A percentile compares a stretch with the other conserved stretches of the same genome.
Conservation (phyloP, 116 monocot genomes). For the Zostera marina region DNA sequence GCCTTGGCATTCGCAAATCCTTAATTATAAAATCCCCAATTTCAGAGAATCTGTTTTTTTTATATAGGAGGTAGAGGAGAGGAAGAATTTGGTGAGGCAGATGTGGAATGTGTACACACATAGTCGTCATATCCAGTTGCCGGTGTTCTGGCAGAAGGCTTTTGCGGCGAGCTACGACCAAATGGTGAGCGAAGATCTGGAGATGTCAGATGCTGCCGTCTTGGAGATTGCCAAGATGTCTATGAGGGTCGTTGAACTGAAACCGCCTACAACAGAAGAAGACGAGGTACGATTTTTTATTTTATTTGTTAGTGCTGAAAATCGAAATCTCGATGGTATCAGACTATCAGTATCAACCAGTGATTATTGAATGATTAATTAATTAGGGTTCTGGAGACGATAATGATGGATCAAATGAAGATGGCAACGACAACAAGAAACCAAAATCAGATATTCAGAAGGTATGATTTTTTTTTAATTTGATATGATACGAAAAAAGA, state of each 20-base stretch:
- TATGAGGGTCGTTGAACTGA: conserved; percentile 38
- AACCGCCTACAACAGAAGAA: conserved; percentile 15
- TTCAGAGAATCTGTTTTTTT: not conserved
- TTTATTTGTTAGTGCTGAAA: not conserved
- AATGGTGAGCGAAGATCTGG: conserved; percentile 41
- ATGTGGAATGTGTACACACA: conserved; percentile 76
- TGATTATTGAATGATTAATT: too few species aligned
- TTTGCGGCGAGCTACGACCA: conserved; percentile 79
- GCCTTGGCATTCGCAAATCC: not conserved
- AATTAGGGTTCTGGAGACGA: too few species aligned
- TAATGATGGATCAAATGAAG: too few species aligned
- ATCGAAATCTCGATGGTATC: too few species aligned
- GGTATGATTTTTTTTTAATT: too few species aligned
- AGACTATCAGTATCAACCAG: too few species aligned
- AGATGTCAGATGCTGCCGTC: conserved; percentile 33
- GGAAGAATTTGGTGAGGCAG: conserved; percentile 62
- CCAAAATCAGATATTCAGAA: too few species aligned
- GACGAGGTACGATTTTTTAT: not conserved
- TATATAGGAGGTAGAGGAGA: conserved; percentile 43
- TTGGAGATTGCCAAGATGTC: conserved; percentile 67
- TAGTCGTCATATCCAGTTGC: conserved; percentile 37
- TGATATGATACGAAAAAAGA: too few species aligned
- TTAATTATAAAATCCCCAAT: not conserved
- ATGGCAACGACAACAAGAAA: too few species aligned
- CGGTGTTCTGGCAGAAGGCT: conserved; percentile 69